These are phyloP conservation scores for Microascus cirrosus DNA, from an alignment of 2,329 filamentous ascomycete genomes.

Conservation along the genomic window DNA sequence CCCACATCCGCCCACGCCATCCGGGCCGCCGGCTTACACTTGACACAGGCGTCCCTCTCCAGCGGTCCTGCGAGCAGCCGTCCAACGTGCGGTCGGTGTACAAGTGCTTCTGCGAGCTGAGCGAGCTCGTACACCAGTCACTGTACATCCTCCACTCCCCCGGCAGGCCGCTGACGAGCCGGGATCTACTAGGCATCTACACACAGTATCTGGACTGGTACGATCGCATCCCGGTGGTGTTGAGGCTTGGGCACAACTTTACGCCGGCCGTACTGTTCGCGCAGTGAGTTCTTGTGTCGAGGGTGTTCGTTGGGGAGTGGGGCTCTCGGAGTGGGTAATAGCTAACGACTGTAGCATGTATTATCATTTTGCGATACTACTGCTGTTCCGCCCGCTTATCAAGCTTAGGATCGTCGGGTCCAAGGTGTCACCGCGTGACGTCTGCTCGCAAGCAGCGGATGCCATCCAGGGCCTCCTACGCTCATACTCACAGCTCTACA, in stretches of 20 bases:
- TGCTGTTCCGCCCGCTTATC: slow-evolving; percentile 65
- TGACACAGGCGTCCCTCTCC: slow-evolving; percentile 34
- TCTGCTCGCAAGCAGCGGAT: slow-evolving; percentile 52
- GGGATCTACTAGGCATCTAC: slow-evolving; percentile 52
- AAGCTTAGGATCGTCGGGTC: slow-evolving; percentile 53
- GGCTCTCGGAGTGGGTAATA: not conserved
- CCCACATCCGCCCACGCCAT: not conserved
- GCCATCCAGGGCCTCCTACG: slow-evolving; percentile 44
- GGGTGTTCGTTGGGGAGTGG: too few relatives aligned
- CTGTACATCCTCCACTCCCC: slow-evolving; percentile 64
- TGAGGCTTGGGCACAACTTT: slow-evolving; percentile 56
- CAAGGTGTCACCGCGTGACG: slow-evolving; percentile 50
- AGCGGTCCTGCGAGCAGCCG: slow-evolving; percentile 47
- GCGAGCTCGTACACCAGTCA: slow-evolving; percentile 62
- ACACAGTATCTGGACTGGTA: slow-evolving; percentile 64
- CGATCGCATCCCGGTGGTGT: slow-evolving; percentile 49
- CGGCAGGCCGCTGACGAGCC: slow-evolving; percentile 50
- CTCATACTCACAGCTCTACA: slow-evolving; percentile 49
- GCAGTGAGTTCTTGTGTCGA: slow-evolving; percentile 61
- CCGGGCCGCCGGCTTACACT: not conserved
- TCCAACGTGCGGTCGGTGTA: slow-evolving; percentile 59
- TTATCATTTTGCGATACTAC: slow-evolving; percentile 57
- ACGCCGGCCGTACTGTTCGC: slow-evolving; percentile 63
- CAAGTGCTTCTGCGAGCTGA: slow-evolving; percentile 60
- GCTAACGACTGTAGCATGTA: slow-evolving; percentile 42